Conservation (phyloP, 2,329 filamentous ascomycete species). For the Botrytis sinoallii region DNA sequence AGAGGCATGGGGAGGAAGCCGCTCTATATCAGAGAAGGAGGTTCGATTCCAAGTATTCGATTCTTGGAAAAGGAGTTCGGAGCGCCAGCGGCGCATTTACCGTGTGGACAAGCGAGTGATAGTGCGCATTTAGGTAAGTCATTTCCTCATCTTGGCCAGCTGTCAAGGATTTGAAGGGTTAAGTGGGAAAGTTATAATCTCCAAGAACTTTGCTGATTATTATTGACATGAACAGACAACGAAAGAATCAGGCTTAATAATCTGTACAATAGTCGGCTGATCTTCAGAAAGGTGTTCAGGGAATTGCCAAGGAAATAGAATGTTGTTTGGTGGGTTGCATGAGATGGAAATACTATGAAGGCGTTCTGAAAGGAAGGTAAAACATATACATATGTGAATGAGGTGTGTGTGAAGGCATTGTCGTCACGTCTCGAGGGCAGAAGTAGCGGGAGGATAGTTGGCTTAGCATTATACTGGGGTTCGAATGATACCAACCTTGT, state of each 20-base stretch:
- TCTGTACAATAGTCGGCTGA: constrained; percentile 84
- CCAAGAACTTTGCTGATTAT: background rate
- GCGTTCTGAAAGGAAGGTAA: background rate
- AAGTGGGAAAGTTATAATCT: background rate
- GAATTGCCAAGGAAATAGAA: constrained; percentile 37
- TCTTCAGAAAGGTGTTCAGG: constrained; percentile 79
- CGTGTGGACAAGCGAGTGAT: constrained; percentile 92
- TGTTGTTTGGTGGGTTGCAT: background rate
- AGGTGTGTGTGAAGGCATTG: background rate
- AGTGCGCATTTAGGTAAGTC: constrained; percentile 67
- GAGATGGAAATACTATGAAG: background rate
- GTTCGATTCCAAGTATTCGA: constrained; percentile 88
- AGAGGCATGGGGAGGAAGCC: constrained; percentile 52
- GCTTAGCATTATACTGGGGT: background rate
- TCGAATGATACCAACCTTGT: background rate
- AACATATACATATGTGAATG: background rate
- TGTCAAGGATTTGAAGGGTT: background rate
- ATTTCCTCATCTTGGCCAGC: background rate
- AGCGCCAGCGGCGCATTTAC: constrained; percentile 87
- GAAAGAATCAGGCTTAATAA: constrained; percentile 88
- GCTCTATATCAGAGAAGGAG: constrained; percentile 92
- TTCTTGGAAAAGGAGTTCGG: constrained; percentile 93
- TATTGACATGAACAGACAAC: constrained; percentile 56
- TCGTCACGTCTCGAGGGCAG: background rate
- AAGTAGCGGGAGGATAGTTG: too few species aligned